These are phyloP conservation scores for Alternaria burnsii DNA, from an alignment of 2,329 filamentous ascomycete species.

Conservation along the genomic window DNA sequence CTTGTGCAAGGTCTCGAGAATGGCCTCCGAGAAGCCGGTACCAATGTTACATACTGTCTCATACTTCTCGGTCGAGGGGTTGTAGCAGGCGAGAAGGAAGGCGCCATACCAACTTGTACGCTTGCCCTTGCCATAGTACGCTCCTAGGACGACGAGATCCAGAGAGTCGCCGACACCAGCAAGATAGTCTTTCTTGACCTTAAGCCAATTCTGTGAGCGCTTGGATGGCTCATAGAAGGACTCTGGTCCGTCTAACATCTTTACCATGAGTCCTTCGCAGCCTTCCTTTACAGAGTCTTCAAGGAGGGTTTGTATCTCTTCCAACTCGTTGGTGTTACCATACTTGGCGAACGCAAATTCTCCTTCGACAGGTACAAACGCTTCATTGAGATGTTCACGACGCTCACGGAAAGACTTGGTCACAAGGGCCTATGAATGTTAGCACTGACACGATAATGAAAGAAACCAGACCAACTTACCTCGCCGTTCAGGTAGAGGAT, in stretches of 20 bases:
- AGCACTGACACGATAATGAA: conserved; percentile 19
- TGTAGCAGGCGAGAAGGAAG: conserved; percentile 95
- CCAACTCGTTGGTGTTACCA: conserved; percentile 86
- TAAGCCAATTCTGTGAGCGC: conserved; percentile 97
- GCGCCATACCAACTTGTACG: conserved; percentile 95
- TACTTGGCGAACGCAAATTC: conserved; percentile 91
- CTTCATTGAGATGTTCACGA: conserved; percentile 74
- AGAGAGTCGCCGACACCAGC: conserved; percentile 92
- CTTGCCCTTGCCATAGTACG: conserved; percentile 94
- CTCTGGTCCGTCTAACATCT: conserved; percentile 94
- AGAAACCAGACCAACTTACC: conserved; percentile 49
- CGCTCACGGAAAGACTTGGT: conserved; percentile 87
- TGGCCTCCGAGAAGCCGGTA: conserved; percentile 93
- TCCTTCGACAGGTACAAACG: conserved; percentile 82
- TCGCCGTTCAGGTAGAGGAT: conserved; percentile 92
- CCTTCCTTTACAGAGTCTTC: conserved; percentile 96
- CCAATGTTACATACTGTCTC: conserved; percentile 99
- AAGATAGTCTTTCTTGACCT: conserved; percentile 98
- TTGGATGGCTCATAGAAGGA: conserved; percentile 97
- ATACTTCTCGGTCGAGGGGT: conserved; percentile 78
- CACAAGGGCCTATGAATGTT: conserved; percentile 69
- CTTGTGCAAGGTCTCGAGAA: conserved; percentile 85
- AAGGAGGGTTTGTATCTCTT: conserved; percentile 90
- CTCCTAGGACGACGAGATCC: conserved; percentile 93
- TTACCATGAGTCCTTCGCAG: conserved; percentile 98